Evolutionary conservation across 345 rosid genomes (phyloP).

Genomic region (Euclidium syriacum): DNA sequence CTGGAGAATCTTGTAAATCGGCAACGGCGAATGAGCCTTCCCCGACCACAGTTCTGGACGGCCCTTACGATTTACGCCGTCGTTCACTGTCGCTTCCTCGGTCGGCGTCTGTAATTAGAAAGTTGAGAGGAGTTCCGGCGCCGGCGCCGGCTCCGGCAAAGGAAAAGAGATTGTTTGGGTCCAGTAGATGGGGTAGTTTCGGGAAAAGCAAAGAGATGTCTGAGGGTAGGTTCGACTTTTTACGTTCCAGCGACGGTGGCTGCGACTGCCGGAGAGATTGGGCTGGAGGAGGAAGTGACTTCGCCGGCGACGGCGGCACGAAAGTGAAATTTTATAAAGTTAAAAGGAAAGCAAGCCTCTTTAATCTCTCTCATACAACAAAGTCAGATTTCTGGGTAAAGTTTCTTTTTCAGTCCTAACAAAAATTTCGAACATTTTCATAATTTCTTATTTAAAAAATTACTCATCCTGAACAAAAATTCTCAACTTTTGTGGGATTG

Average conservation of each 20-base stretch:
- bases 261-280: neutral
- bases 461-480: neutral
- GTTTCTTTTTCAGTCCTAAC: neutral
- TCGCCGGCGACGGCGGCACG: slow-evolving; percentile 18
- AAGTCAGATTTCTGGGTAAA: slow-evolving; percentile 56
- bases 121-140: slow-evolving; percentile 26
- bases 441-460: neutral
- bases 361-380: slow-evolving; percentile 33
- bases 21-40: slow-evolving; percentile 30
- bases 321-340: slow-evolving; percentile 44
- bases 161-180: slow-evolving; percentile 35
- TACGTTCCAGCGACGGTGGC: slow-evolving; percentile 5
- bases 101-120: slow-evolving; percentile 31
- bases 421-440: neutral
- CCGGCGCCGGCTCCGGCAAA: slow-evolving; percentile 24
- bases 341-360: slow-evolving; percentile 42
- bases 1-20: slow-evolving; percentile 24
- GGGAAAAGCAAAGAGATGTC: slow-evolving; percentile 31
- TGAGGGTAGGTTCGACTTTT: slow-evolving; percentile 30
- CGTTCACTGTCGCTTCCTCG: slow-evolving; percentile 30
- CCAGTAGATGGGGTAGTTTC: slow-evolving; percentile 48
- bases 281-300: neutral
- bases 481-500: neutral
- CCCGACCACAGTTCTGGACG: slow-evolving; percentile 53
- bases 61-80: slow-evolving; percentile 40